phyloP scores from a whole-genome alignment of 1,284 basidiomycete genomes.

The Erythrobasidium hasegawianum region DNA sequence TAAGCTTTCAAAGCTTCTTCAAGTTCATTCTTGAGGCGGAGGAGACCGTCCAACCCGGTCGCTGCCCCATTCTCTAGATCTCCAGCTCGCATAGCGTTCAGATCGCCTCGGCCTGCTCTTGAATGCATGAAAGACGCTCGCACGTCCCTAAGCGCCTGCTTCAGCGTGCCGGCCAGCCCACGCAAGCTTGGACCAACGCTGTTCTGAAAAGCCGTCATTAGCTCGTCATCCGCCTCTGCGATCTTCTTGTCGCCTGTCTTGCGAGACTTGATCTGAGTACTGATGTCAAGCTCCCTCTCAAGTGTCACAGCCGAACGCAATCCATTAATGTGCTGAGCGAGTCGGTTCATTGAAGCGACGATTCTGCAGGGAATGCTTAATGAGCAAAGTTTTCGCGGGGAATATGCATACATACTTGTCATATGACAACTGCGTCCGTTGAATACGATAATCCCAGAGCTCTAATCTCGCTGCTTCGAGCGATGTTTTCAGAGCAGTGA shows the following conservation, averaged over 20 bases:
- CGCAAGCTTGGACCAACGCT: slow-evolving; percentile 74
- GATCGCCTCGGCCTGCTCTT: slow-evolving; percentile 34
- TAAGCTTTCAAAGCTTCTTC: slow-evolving; percentile 67
- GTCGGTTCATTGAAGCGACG: slow-evolving; percentile 72
- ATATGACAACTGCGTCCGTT: slow-evolving; percentile 60
- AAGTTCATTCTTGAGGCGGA: slow-evolving; percentile 62
- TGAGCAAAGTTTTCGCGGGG: neutral
- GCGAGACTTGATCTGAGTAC: slow-evolving; percentile 34
- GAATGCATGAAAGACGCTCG: slow-evolving; percentile 60
- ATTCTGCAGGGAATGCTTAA: slow-evolving; percentile 49
- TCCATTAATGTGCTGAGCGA: slow-evolving; percentile 87
- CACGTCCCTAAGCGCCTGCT: slow-evolving; percentile 58
- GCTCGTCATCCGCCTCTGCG: slow-evolving; percentile 51
- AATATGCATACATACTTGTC: slow-evolving; percentile 54
- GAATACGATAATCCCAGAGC: slow-evolving; percentile 57
- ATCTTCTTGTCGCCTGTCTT: slow-evolving; percentile 8
- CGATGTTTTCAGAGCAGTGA: slow-evolving; percentile 77
- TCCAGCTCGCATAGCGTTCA: neutral
- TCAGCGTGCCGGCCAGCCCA: slow-evolving; percentile 63
- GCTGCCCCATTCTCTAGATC: slow-evolving; percentile 27
- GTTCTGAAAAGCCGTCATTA: slow-evolving; percentile 60
- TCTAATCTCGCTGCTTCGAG: slow-evolving; percentile 80
- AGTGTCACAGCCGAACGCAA: slow-evolving; percentile 74
- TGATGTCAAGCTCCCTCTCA: slow-evolving; percentile 68
- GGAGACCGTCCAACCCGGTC: slow-evolving; percentile 55